A percentile compares a stretch with the other conserved stretches of the same genome.
Conservation (phyloP, 768 basidiomycete species). For the Rubroboletus pulcherrimus region DNA sequence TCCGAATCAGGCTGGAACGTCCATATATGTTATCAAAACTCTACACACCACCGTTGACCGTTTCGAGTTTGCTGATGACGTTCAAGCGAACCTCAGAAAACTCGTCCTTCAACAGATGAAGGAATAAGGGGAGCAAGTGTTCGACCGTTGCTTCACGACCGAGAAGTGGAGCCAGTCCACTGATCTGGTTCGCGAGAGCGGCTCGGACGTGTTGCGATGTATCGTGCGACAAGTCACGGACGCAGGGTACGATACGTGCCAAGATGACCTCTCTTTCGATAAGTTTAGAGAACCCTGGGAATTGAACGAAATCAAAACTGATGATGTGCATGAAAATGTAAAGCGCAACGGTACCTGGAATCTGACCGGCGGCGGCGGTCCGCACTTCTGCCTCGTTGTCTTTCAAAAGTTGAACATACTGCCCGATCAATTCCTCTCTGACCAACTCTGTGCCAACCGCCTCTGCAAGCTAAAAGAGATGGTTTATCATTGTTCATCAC, state of each 20-base stretch:
- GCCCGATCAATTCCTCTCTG: slow-evolving; percentile 88
- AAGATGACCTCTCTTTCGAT: slow-evolving; percentile 93
- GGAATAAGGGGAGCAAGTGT: slow-evolving; percentile 92
- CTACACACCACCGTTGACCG: slow-evolving; percentile 80
- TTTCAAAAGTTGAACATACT: slow-evolving; percentile 91
- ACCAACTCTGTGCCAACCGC: slow-evolving; percentile 88
- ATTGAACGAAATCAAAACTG: slow-evolving; percentile 7
- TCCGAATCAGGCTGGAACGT: slow-evolving; percentile 6
- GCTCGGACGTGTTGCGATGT: slow-evolving; percentile 96
- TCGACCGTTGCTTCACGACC: slow-evolving; percentile 94
- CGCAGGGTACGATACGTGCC: slow-evolving; percentile 89
- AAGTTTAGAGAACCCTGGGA: slow-evolving; percentile 85
- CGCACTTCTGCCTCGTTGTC: slow-evolving; percentile 99
- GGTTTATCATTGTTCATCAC: not conserved
- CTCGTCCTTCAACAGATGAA: slow-evolving; percentile 95
- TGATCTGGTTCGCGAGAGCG: slow-evolving; percentile 93
- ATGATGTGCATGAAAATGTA: not conserved
- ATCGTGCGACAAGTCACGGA: slow-evolving; percentile 91
- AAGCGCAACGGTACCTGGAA: slow-evolving; percentile 66
- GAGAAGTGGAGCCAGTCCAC: slow-evolving; percentile 90
- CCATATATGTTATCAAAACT: not conserved
- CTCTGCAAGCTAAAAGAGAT: slow-evolving; percentile 67
- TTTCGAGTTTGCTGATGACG: slow-evolving; percentile 97
- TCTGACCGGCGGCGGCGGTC: slow-evolving; percentile 93
- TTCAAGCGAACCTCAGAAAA: slow-evolving; percentile 97